Base-by-base conservation (phyloP, 371 early-diverging fungal genomes). In the Syncephalastrum sp. region DNA sequence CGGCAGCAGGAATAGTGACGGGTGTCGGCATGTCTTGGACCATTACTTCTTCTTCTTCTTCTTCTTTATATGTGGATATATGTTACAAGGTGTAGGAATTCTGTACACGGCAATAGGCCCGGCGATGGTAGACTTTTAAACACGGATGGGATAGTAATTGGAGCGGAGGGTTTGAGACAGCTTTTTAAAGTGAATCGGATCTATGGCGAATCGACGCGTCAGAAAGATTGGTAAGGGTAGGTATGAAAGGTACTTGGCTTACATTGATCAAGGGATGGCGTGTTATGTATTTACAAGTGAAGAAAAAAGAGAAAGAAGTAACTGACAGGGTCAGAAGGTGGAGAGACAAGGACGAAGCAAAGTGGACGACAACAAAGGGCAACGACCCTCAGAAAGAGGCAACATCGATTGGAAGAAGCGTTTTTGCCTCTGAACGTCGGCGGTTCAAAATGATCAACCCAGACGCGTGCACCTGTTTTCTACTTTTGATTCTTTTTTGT, bases 1-100 rank as follows among this genome's bases (percentile, higher is more conserved):
- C 54, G 41, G n/a, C 42, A 51, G 48, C 38, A 42, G 12, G 38
- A 12, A 51, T 45, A 25, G 55, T 42, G 42, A 60, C 16, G 23
- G 61, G 55, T 55, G 60, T 56, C 16, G 64, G 23, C 54, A 62
- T 53, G 42, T 52, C 53, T 41, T 62, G 62, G 44, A 54, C 61
- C 55, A 55, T 60, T 29, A 42, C 42, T 58, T 58, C 33, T 54
- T 21, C 21, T 21, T 21, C 21, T 21, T 21, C 21, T 21, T 21
- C 21, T 21, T 17, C 19, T 17, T 41, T 17, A 42, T 19, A 13
- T 38, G 19, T 23, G 25, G 49, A 42, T 3, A 16, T 47, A 42
- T 42, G 49, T 21, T 24, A 50, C 14, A 38, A 3, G 49, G 10
- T 33, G 10, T 5, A 2, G 38, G 38, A 0, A 2, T 33, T 33